A percentile compares a stretch with the other conserved stretches of the same genome.
Conservation (phyloP, 108 stramenopile genomes). For the Epithemia pelagica region DNA sequence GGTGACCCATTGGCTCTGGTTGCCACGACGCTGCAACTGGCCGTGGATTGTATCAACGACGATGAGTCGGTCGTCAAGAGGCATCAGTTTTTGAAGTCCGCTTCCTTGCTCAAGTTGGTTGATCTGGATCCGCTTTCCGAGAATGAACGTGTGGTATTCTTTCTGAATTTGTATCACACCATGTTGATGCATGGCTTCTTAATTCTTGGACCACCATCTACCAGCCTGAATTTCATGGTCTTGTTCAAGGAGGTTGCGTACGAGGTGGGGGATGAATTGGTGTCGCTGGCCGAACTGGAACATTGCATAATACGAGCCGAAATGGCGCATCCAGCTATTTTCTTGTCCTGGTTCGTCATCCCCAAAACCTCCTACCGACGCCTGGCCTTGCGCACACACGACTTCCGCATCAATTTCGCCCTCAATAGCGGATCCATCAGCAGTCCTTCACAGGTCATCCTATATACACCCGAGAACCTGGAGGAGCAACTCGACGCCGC, state of each 20-base stretch:
- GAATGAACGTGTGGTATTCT: slow-evolving; percentile 41
- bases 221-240: slow-evolving; percentile 42
- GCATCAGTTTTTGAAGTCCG: slow-evolving; percentile 44
- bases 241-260: slow-evolving; percentile 63
- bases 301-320: slow-evolving; percentile 60
- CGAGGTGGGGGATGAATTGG: slow-evolving; percentile 61
- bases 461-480: slow-evolving; percentile 20
- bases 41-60: slow-evolving; percentile 17
- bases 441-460: slow-evolving; percentile 33
- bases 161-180: slow-evolving; percentile 67
- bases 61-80: slow-evolving; percentile 23
- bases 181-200: slow-evolving; percentile 67
- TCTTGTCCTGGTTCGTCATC: slow-evolving; percentile 46
- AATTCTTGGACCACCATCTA: slow-evolving; percentile 52
- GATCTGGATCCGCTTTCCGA: slow-evolving; percentile 29
- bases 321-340: slow-evolving; percentile 52
- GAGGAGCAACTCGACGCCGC: slow-evolving; percentile 31
- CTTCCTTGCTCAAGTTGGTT: slow-evolving; percentile 40
- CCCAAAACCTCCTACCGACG: slow-evolving; percentile 38
- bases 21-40: slow-evolving; percentile 31
- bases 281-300: slow-evolving; percentile 68
- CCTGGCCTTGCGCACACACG: slow-evolving; percentile 36
- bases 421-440: slow-evolving; percentile 60
- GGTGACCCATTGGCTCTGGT: slow-evolving; percentile 28
- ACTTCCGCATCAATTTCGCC: slow-evolving; percentile 64